These are phyloP conservation scores for Blastocrithidia nonstop DNA, from an alignment of 208 protist genomes.

Conservation along the genomic window DNA sequence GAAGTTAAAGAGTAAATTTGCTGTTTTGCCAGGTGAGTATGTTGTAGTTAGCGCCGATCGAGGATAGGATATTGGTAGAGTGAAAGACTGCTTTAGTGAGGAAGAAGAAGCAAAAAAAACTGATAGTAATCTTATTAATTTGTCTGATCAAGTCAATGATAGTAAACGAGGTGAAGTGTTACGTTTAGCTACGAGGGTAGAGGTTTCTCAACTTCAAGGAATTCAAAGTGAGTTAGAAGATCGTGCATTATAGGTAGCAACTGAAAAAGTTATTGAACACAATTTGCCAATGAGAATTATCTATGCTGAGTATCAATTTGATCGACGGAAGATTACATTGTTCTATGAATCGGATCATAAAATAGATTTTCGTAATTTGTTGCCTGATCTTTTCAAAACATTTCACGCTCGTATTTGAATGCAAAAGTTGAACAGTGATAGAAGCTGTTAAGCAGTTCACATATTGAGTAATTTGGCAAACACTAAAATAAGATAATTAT, in stretches of 20 bases:
- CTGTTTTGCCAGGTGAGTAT: slow-evolving; percentile 71
- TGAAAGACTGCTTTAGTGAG: slow-evolving; percentile 41
- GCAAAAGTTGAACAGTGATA: too few species aligned
- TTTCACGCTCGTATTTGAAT: slow-evolving; percentile 88
- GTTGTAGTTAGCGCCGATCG: slow-evolving; percentile 84
- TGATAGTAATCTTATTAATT: not conserved
- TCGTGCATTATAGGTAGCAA: slow-evolving; percentile 66
- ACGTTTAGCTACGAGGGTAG: slow-evolving; percentile 54
- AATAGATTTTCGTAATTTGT: slow-evolving; percentile 80
- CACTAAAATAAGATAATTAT: not conserved
- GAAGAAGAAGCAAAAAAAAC: not conserved
- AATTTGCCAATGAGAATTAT: slow-evolving; percentile 77
- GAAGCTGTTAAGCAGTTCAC: too few species aligned
- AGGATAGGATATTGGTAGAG: slow-evolving; percentile 84
- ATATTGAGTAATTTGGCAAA: not conserved
- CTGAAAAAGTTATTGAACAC: slow-evolving; percentile 76
- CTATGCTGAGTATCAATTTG: slow-evolving; percentile 88
- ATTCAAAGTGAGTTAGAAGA: slow-evolving; percentile 80
- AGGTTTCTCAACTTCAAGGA: slow-evolving; percentile 75
- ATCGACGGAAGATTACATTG: slow-evolving; percentile 86
- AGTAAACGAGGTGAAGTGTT: slow-evolving; percentile 63
- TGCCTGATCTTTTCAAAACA: slow-evolving; percentile 81
- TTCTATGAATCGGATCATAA: slow-evolving; percentile 78
- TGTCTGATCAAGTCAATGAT: slow-evolving; percentile 18
- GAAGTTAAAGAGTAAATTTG: slow-evolving; percentile 63